Base-by-base conservation (phyloP, 768 basidiomycete genomes). In the Ramaria sp. region DNA sequence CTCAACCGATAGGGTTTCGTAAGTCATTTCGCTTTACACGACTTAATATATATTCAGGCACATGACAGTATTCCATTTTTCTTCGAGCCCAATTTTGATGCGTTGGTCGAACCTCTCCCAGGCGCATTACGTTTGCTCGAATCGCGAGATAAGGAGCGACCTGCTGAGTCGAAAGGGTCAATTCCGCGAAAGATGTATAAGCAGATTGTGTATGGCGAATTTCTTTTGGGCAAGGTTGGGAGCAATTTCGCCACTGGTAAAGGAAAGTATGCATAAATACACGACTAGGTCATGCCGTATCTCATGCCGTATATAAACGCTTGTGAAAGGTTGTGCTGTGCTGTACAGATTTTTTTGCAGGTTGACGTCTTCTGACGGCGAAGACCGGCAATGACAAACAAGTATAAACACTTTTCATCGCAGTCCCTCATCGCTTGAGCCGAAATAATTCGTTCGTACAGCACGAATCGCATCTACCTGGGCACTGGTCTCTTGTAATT, bases 41-140 rank as follows among this genome's bases (percentile, higher is more conserved):
- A 13, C 27, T 9, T 34, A 10, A 5, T 10, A 32, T 32, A 27
- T 16, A 47, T 28, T 25, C 22, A 32, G 15, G 20, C 16, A 16
- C 28, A 41, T 24, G 44, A 6, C 55, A 90, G 88, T 8, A 76
- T 94, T 18, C 93, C 93, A 0, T 95, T 95, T 70, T 96, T 96
- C 74, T 95, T 88, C 59, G 93, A 95, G 66, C 92, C 93, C 0
- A 89, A 88, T 55, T 91, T 89, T 61, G 71, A 82, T 56, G 86
- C 91, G 0, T 55, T 70, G 1, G 70, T 96, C 45, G 67, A 73
- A 58, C 86, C 90, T 0, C 69, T 94, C 5, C 70, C 72, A 3
- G 81, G 82, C 5, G 82, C 80, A 0, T 61, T 74, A 25, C 76
- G 82, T 32, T 61, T 76, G 9, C 15, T n/a, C 3, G 27, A n/a